Conservation (phyloP, 495 filamentous ascomycete species). For the Hypoxylon intermedium region DNA sequence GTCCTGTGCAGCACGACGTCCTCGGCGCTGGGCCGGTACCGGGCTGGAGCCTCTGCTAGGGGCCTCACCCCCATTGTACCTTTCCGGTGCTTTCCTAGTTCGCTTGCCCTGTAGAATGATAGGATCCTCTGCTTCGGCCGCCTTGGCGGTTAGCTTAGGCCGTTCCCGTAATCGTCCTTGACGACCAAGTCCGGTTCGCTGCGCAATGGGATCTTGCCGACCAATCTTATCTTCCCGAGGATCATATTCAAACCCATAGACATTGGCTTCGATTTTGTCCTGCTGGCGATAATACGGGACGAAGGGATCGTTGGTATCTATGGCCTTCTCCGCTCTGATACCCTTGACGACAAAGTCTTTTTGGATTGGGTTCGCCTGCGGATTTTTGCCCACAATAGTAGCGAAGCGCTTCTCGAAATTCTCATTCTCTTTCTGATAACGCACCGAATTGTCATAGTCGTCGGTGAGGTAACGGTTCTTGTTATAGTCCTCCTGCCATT, state of each 20-base stretch:
- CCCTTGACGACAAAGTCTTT: slow-evolving; percentile 51
- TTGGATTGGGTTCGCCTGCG: slow-evolving; percentile 20
- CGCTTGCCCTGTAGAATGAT: slow-evolving; percentile 53
- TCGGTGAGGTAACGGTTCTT: slow-evolving; percentile 64
- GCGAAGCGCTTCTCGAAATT: slow-evolving; percentile 36
- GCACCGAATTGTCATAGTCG: slow-evolving; percentile 54
- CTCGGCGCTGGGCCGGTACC: slow-evolving; percentile 43
- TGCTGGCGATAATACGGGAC: slow-evolving; percentile 49
- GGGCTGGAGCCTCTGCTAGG: slow-evolving; percentile 52
- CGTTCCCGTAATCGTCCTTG: slow-evolving; percentile 54
- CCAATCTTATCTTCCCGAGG: slow-evolving; percentile 47
- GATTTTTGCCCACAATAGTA: slow-evolving; percentile 22
- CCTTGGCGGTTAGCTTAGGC: slow-evolving; percentile 55
- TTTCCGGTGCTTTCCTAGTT: slow-evolving; percentile 48
- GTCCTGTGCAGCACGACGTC: slow-evolving; percentile 36
- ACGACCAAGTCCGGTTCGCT: slow-evolving; percentile 51
- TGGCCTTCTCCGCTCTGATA: slow-evolving; percentile 45
- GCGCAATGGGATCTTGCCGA: slow-evolving; percentile 53
- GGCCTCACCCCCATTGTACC: slow-evolving; percentile 51
- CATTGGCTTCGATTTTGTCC: slow-evolving; percentile 53
- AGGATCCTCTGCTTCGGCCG: slow-evolving; percentile 53
- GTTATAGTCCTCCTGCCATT: slow-evolving; percentile 70
- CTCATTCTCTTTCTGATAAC: slow-evolving; percentile 46
- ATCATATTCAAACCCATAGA: slow-evolving; percentile 57
- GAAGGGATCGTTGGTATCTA: slow-evolving; percentile 42